These are phyloP conservation scores for Rostrohypoxylon terebratum DNA, from an alignment of 495 filamentous ascomycete genomes.

Conservation along the genomic window DNA sequence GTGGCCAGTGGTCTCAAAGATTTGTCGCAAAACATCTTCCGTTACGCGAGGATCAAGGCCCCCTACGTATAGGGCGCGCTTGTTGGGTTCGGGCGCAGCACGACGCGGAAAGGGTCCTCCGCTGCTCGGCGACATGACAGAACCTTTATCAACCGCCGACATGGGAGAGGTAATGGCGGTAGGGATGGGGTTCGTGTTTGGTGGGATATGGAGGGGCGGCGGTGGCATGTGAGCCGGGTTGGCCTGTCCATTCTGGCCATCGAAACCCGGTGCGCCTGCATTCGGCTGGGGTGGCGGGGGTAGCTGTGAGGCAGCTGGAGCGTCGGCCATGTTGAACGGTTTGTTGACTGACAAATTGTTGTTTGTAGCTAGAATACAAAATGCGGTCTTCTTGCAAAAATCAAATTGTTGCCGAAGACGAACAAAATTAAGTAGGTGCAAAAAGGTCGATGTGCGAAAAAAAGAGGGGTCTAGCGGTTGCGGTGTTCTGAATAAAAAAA, in stretches of 20 bases:
- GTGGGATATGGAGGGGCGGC: conserved; percentile 91
- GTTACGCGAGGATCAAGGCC: conserved; percentile 95
- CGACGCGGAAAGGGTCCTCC: conserved; percentile 86
- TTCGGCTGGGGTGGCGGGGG: conserved; percentile 74
- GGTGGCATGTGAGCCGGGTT: conserved; percentile 91
- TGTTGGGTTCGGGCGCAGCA: conserved; percentile 97
- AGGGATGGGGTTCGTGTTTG: conserved; percentile 96
- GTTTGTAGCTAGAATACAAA: conserved; percentile 21
- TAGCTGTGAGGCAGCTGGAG: conserved; percentile 67
- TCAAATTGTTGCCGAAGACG: conserved; percentile 33
- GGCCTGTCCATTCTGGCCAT: conserved; percentile 74
- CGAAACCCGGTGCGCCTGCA: conserved; percentile 76
- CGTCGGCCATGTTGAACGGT: conserved; percentile 73
- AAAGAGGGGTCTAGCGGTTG: conserved; percentile 24
- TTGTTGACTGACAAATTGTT: conserved; percentile 18
- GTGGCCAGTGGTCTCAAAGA: conserved; percentile 98
- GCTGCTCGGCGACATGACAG: conserved; percentile 84
- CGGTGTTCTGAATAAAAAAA: conserved; percentile 31
- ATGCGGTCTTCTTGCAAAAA: conserved; percentile 41
- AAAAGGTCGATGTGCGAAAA: conserved; percentile 17
- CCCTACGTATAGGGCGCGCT: conserved; percentile 95
- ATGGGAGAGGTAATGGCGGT: conserved; percentile 91
- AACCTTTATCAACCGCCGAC: conserved; percentile 69
- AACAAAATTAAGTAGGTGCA: conserved; percentile 33
- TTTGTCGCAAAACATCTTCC: conserved; percentile 95